phyloP scores from a whole-genome alignment of 2,329 filamentous ascomycete genomes.

The Endoconidiophora polonica region DNA sequence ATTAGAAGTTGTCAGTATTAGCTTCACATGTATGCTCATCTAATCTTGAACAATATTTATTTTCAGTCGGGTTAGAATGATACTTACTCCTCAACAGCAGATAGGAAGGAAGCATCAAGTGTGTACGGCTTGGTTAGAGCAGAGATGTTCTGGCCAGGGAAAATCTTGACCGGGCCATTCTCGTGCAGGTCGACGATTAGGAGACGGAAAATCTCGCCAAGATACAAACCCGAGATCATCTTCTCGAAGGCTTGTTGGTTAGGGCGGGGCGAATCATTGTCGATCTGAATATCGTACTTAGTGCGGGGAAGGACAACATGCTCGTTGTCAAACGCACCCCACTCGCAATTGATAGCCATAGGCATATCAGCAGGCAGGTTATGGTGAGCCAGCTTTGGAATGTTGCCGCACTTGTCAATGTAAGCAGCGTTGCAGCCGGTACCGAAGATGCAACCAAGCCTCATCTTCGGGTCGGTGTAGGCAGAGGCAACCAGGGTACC shows the following conservation, averaged over 20 bases:
- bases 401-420: constrained; percentile 81
- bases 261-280: constrained; percentile 79
- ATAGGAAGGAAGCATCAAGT: constrained; percentile 84
- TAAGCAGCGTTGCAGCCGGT: constrained; percentile 97
- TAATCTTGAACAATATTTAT: not conserved
- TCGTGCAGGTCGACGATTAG: constrained; percentile 75
- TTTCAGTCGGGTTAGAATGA: not conserved
- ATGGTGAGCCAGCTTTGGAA: constrained; percentile 86
- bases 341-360: constrained; percentile 96
- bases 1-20: constrained; percentile 1
- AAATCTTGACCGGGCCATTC: constrained; percentile 56
- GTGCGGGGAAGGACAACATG: constrained; percentile 74
- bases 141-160: constrained; percentile 66
- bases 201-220: constrained; percentile 87
- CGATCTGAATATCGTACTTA: constrained; percentile 71
- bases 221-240: constrained; percentile 89
- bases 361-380: constrained; percentile 69
- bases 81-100: constrained; percentile 68
- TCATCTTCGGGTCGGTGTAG: constrained; percentile 88
- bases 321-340: constrained; percentile 92
- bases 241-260: constrained; percentile 95
- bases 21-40: not conserved
- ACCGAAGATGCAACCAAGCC: constrained; percentile 94
- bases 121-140: constrained; percentile 74
- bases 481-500: constrained; percentile 91